These are phyloP conservation scores for Rosellinia necatrix DNA, from an alignment of 2,329 filamentous ascomycete genomes.

Conservation along the genomic window DNA sequence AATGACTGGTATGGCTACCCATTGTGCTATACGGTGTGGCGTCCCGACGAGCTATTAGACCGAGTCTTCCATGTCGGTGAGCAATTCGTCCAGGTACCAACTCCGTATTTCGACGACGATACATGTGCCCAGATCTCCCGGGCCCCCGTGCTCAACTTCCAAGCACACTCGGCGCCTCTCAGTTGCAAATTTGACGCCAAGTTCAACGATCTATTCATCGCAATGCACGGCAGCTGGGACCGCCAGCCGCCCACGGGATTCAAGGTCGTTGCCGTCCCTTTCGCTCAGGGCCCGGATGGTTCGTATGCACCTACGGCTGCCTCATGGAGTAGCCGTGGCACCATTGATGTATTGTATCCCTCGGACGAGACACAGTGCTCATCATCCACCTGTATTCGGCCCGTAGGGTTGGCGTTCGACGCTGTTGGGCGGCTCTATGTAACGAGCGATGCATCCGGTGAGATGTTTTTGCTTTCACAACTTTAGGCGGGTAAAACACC, in stretches of 20 bases:
- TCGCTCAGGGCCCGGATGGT: conserved; percentile 38
- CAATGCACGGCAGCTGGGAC: conserved; percentile 65
- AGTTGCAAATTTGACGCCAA: conserved; percentile 65
- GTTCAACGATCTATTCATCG: conserved; percentile 61
- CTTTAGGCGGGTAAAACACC: not conserved
- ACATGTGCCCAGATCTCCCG: conserved; percentile 30
- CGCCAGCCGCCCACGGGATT: conserved; percentile 43
- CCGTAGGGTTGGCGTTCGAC: conserved; percentile 52
- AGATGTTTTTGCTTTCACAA: conserved; percentile 42
- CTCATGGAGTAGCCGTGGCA: conserved; percentile 45
- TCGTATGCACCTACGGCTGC: conserved; percentile 38
- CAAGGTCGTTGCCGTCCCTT: conserved; percentile 43
- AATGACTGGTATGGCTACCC: conserved; percentile 66
- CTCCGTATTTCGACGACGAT: conserved; percentile 34
- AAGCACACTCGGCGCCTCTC: conserved; percentile 66
- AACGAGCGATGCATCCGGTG: conserved; percentile 58
- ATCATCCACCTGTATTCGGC: conserved; percentile 54
- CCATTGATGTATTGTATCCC: conserved; percentile 56
- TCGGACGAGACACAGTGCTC: conserved; percentile 49
- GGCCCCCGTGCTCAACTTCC: conserved; percentile 52
- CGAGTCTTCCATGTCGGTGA: conserved; percentile 39
- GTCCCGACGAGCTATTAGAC: conserved; percentile 46
- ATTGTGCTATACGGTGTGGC: conserved; percentile 45
- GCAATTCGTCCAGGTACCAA: conserved; percentile 41
- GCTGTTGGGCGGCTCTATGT: conserved; percentile 56